Conservation (phyloP, 2,329 filamentous ascomycete species). For the Teratosphaeria gauchensis region DNA sequence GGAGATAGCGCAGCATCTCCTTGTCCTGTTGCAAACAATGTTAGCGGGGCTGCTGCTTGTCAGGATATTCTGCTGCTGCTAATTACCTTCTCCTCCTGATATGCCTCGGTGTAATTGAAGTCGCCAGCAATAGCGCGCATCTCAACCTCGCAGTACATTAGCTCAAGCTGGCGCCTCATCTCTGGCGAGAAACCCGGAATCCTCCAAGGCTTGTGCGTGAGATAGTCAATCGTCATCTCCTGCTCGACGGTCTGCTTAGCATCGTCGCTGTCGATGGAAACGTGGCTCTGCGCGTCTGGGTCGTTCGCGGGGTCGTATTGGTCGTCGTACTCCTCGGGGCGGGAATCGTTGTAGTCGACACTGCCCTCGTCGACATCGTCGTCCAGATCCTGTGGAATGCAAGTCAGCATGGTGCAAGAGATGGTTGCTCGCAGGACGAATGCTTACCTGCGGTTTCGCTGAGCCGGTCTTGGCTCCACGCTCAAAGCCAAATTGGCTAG, state of each 20-base stretch:
- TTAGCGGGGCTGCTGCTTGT: conserved; percentile 8
- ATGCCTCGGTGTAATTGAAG: conserved; percentile 20
- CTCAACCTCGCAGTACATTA: conserved; percentile 16
- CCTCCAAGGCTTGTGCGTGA: conserved; percentile 11
- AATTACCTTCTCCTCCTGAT: conserved; percentile 16
- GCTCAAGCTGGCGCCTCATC: conserved; percentile 13
- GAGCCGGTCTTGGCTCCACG: neutral
- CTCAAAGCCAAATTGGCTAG: neutral
- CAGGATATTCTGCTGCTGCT: conserved; percentile 2
- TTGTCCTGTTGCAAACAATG: conserved; percentile 5
- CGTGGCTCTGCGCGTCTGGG: conserved; percentile 1
- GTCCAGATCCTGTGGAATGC: neutral
- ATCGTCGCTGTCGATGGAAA: neutral
- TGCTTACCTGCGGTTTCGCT: neutral
- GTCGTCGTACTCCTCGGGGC: neutral
- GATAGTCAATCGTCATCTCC: neutral
- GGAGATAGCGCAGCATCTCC: conserved; percentile 21
- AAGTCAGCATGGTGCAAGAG: neutral
- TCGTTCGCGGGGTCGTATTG: neutral
- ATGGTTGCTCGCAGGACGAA: neutral
- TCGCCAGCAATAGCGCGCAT: conserved; percentile 10
- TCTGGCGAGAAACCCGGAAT: conserved; percentile 6
- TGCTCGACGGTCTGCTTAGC: neutral
- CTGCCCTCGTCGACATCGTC: neutral
- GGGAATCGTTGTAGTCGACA: neutral